A percentile compares a stretch with the other conserved stretches of the same genome.
phyloP scores from a whole-genome alignment of 176 grass and related monocot genomes.

The Bothriochloa decipiens region DNA sequence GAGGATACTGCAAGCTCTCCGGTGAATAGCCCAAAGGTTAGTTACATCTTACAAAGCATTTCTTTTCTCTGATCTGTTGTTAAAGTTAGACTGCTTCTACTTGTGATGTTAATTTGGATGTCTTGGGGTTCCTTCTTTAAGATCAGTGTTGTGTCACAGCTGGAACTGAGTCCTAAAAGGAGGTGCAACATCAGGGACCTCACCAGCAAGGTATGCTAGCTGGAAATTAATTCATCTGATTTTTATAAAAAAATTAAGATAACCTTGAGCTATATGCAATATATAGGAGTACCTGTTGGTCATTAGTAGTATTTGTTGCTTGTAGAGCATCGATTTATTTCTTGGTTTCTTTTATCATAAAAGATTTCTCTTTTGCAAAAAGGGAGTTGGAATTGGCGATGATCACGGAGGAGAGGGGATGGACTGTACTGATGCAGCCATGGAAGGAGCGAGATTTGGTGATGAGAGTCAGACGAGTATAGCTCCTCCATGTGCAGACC shows the following conservation, averaged over 20 bases:
- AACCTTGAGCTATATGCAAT: not conserved
- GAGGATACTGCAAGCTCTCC: slow-evolving; percentile 98
- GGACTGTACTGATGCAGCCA: slow-evolving; percentile 23
- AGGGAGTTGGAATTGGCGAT: slow-evolving; percentile 42
- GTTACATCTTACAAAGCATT: not conserved
- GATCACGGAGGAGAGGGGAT: slow-evolving; percentile 44
- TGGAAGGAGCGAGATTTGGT: slow-evolving; percentile 45
- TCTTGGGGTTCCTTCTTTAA: slow-evolving; percentile 49
- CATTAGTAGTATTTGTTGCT: not conserved
- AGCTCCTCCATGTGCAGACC: slow-evolving; percentile 66
- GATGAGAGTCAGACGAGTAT: slow-evolving; percentile 52
- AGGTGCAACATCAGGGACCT: slow-evolving; percentile 54
- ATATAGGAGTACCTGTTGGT: not conserved
- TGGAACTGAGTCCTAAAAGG: slow-evolving; percentile 58
- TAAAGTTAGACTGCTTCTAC: not conserved
- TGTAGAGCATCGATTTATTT: slow-evolving; percentile 6
- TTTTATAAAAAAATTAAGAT: not conserved
- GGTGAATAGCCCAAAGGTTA: slow-evolving; percentile 93
- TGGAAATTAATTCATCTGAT: not conserved
- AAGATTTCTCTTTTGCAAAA: not conserved
- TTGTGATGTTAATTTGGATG: slow-evolving; percentile 11
- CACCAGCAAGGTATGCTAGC: slow-evolving; percentile 47
- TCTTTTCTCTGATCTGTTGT: not conserved
- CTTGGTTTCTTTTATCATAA: not conserved
- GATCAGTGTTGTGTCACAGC: slow-evolving; percentile 65